These are phyloP conservation scores for Hydrangea macrophylla DNA, from an alignment of 148 eudicot species.

Conservation along the genomic window DNA sequence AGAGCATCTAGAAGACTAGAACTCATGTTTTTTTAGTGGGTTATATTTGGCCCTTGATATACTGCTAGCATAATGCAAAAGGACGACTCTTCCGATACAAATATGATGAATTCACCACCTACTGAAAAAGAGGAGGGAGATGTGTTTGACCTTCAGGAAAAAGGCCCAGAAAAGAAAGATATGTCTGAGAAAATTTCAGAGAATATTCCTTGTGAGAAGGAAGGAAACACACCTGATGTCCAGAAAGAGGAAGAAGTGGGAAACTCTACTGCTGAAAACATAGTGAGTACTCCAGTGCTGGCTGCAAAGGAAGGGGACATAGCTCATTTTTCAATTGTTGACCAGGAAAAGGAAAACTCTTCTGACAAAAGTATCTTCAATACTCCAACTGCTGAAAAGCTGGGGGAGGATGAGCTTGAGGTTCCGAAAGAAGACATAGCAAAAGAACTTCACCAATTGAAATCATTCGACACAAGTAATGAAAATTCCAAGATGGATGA, in stretches of 20 bases:
- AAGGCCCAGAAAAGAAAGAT: constrained; percentile 14
- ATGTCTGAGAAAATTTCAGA: constrained; percentile 1
- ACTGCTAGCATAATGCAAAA: constrained; percentile 13
- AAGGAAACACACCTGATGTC: background rate
- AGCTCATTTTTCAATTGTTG: too few relatives aligned
- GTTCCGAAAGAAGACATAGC: too few relatives aligned
- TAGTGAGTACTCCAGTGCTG: constrained; percentile 4
- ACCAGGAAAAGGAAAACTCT: too few relatives aligned
- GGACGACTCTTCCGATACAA: constrained; percentile 3
- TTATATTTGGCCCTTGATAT: background rate
- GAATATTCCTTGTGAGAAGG: background rate
- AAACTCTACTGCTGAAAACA: constrained; percentile 4
- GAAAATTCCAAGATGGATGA: constrained; percentile 10
- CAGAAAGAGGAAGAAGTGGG: constrained; percentile 13
- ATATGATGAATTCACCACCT: constrained; percentile 5
- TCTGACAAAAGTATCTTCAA: too few relatives aligned
- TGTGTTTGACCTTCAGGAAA: background rate
- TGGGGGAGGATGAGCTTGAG: too few relatives aligned
- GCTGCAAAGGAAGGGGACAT: constrained; percentile 2
- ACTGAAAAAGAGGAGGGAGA: constrained; percentile 8
- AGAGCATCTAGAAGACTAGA: background rate
- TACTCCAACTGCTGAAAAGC: too few relatives aligned
- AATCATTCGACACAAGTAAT: too few relatives aligned
- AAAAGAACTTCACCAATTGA: too few relatives aligned
- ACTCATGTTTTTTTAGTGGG: constrained; percentile 1